phyloP scores from a whole-genome alignment of 345 rosid genomes.

The Moringa oleifera region DNA sequence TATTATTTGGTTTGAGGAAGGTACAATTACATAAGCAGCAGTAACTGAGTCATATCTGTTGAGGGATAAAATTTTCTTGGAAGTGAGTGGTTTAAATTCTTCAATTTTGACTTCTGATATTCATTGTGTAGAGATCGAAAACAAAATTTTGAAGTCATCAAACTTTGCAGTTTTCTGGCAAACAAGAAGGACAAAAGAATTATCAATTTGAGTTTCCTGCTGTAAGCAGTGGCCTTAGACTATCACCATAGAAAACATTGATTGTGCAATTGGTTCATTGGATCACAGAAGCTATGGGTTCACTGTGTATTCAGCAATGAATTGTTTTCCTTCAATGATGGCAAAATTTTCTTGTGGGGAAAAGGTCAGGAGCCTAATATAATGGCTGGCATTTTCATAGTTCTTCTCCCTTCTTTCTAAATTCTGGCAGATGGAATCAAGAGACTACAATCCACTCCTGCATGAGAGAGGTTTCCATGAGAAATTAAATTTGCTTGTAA shows the following conservation, averaged over 20 bases:
- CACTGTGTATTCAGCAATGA: neutral
- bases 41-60: neutral
- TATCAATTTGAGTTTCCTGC: neutral
- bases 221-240: neutral
- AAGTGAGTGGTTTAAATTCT: neutral
- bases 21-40: no score
- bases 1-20: neutral
- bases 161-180: neutral
- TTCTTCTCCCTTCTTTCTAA: slow-evolving; percentile 8
- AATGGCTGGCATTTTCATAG: slow-evolving; percentile 1
- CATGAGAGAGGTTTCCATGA: slow-evolving; percentile 85
- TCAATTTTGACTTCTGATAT: neutral
- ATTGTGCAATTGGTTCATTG: neutral
- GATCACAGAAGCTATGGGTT: neutral
- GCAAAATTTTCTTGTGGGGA: neutral
- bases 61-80: neutral
- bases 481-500: slow-evolving; percentile 58
- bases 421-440: slow-evolving; percentile 50
- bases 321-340: no score
- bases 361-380: neutral
- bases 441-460: slow-evolving; percentile 67
- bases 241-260: neutral
- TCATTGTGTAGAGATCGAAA: neutral
- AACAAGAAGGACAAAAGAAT: neutral
- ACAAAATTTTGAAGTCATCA: neutral